phyloP scores from a whole-genome alignment of 1,284 basidiomycete species.

The Cutaneotrichosporon sp. region DNA sequence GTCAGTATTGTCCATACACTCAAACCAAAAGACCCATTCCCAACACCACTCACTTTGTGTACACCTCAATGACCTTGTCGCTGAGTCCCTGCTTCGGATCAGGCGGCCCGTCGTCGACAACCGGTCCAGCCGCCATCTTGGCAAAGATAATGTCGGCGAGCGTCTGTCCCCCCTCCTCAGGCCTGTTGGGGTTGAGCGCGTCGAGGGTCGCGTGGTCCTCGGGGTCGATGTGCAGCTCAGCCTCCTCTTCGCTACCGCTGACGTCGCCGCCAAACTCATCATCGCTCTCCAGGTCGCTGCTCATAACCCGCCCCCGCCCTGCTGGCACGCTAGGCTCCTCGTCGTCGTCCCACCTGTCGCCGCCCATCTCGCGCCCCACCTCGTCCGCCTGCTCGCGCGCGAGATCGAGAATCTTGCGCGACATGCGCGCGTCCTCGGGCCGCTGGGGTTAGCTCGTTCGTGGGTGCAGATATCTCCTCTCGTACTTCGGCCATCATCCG shows the following conservation, averaged over 20 bases:
- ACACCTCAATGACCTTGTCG: slow-evolving; percentile 94
- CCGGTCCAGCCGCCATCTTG: slow-evolving; percentile 71
- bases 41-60: slow-evolving; percentile 71
- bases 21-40: no score
- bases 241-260: slow-evolving; percentile 57
- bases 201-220: slow-evolving; percentile 81
- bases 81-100: slow-evolving; percentile 91
- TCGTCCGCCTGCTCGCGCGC: slow-evolving; percentile 94
- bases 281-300: slow-evolving; percentile 47
- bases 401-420: slow-evolving; percentile 84
- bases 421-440: slow-evolving; percentile 80
- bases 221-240: slow-evolving; percentile 74
- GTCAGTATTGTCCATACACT: background rate
- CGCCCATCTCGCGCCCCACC: slow-evolving; percentile 61
- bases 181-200: slow-evolving; percentile 56
- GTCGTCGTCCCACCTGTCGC: slow-evolving; percentile 51
- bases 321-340: slow-evolving; percentile 49
- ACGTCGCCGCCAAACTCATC: slow-evolving; percentile 48
- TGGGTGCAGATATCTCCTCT: background rate
- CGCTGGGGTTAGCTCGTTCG: slow-evolving; percentile 54
- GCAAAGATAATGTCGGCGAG: slow-evolving; percentile 94
- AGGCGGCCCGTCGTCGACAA: slow-evolving; percentile 58
- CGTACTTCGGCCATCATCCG: no score
- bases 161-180: slow-evolving; percentile 55
- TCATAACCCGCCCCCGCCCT: slow-evolving; percentile 42